Conservation (phyloP, 1,284 basidiomycete species). For the Irpex sp. region DNA sequence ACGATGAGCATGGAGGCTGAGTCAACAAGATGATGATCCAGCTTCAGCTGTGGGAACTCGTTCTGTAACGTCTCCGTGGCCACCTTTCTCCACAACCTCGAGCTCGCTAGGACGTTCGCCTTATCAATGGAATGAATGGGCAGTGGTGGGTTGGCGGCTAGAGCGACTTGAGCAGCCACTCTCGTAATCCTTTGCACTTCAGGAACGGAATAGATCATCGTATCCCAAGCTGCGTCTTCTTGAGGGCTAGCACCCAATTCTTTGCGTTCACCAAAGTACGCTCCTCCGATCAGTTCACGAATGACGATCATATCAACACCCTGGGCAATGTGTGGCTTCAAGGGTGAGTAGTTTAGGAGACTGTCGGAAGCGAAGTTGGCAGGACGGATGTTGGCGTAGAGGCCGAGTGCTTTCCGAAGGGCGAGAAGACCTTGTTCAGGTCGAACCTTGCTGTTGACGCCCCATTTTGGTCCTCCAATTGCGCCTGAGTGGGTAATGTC, state of each 20-base stretch:
- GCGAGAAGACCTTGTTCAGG: constrained; percentile 93
- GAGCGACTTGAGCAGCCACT: constrained; percentile 91
- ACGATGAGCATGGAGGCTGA: constrained; percentile 97
- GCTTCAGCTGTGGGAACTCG: constrained; percentile 83
- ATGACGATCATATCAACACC: constrained; percentile 94
- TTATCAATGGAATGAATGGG: constrained; percentile 96
- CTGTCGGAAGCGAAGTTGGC: constrained; percentile 93
- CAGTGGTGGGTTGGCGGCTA: constrained; percentile 81
- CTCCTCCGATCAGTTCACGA: constrained; percentile 90
- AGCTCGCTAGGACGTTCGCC: constrained; percentile 97
- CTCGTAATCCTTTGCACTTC: constrained; percentile 96
- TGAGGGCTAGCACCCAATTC: constrained; percentile 73
- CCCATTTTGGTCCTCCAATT: constrained; percentile 99
- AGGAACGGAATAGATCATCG: constrained; percentile 87
- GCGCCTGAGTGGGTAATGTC: constrained; percentile 54
- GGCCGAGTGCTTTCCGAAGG: constrained; percentile 92
- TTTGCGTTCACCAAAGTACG: constrained; percentile 93
- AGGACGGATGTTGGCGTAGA: constrained; percentile 99
- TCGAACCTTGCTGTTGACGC: constrained; percentile 83
- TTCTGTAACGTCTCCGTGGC: constrained; percentile 79
- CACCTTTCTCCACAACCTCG: constrained; percentile 91
- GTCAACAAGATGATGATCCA: constrained; percentile 94
- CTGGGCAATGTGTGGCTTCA: constrained; percentile 82
- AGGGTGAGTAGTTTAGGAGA: constrained; percentile 87
- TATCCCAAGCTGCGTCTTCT: constrained; percentile 79